A percentile compares a stretch with the other conserved stretches of the same genome.
These are phyloP conservation scores for Hsuehochloa calcarea DNA, from an alignment of 176 grass and related monocot genomes.

Conservation along the genomic window DNA sequence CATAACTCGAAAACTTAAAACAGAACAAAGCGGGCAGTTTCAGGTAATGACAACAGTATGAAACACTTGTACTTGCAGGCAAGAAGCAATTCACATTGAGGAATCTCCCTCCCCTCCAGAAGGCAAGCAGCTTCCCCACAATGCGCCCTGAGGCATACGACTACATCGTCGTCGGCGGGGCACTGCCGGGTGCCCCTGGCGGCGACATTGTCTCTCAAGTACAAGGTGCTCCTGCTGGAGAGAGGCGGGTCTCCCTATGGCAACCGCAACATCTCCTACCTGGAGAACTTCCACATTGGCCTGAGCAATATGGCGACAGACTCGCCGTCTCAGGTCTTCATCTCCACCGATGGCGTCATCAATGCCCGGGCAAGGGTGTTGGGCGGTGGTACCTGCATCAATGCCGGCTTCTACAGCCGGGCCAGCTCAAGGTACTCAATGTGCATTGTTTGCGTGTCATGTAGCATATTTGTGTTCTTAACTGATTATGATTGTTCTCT, in stretches of 20 bases:
- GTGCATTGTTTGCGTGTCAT: not conserved
- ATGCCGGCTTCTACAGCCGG: constrained; percentile 87
- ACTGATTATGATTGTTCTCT: not conserved
- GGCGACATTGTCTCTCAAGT: constrained; percentile 62
- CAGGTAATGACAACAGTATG: not conserved
- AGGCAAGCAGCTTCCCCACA: constrained; percentile 51
- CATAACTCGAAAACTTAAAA: not conserved
- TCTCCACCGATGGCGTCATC: constrained; percentile 88
- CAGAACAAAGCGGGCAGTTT: not conserved
- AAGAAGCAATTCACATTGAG: constrained; percentile 31
- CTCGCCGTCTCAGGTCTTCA: constrained; percentile 62
- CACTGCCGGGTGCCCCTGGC: constrained; percentile 67
- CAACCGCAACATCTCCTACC: constrained; percentile 66
- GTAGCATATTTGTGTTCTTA: not conserved
- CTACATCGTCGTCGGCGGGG: constrained; percentile 85
- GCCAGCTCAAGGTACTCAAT: constrained; percentile 65
- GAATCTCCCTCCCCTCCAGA: constrained; percentile 44
- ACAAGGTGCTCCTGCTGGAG: constrained; percentile 72
- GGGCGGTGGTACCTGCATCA: constrained; percentile 82
- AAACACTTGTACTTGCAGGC: constrained; percentile 34
- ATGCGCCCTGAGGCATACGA: constrained; percentile 25
- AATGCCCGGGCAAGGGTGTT: constrained; percentile 73
- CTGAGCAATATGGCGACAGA: constrained; percentile 52
- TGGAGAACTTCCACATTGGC: constrained; percentile 83
- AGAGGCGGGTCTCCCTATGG: constrained; percentile 69